Conservation (phyloP, 2,329 filamentous ascomycete species). For the Scedosporium aurantiacum region DNA sequence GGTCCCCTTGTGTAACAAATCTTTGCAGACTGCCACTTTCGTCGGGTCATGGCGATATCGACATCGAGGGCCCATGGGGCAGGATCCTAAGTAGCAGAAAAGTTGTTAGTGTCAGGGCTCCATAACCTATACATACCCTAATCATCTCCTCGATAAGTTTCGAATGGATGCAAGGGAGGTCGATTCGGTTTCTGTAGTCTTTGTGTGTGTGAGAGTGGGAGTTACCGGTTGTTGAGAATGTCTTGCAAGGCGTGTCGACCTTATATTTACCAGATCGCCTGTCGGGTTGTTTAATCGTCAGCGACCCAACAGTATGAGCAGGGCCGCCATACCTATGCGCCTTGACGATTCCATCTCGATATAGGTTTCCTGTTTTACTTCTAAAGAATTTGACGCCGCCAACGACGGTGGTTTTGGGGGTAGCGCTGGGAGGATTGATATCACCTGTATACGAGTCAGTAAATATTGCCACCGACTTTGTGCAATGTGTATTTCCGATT, state of each 20-base stretch:
- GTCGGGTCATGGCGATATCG: conserved; percentile 72
- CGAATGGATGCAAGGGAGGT: not conserved
- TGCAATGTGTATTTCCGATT: not conserved
- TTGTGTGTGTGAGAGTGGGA: conserved; percentile 29
- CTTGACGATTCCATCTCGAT: conserved; percentile 64
- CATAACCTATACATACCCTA: not conserved
- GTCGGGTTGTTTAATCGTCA: conserved; percentile 30
- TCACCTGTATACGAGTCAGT: conserved; percentile 1
- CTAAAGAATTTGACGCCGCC: conserved; percentile 74
- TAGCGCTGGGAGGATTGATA: conserved; percentile 24
- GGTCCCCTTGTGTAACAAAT: conserved; percentile 66
- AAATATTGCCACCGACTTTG: conserved; percentile 8
- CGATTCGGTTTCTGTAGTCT: not conserved
- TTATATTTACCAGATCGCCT: conserved; percentile 45
- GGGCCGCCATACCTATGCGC: conserved; percentile 57
- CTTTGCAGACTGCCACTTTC: conserved; percentile 85
- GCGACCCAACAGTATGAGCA: conserved; percentile 17
- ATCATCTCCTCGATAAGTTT: not conserved
- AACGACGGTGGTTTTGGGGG: conserved; percentile 62
- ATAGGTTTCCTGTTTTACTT: conserved; percentile 80
- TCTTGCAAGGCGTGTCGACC: conserved; percentile 62
- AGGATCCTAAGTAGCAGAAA: conserved; percentile 55
- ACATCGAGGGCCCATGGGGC: conserved; percentile 69
- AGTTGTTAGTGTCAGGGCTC: conserved; percentile 28
- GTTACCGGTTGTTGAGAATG: conserved; percentile 59